A percentile compares a stretch with the other conserved stretches of the same genome.
Conservation (phyloP, 768 basidiomycete species). For the Suillus brevipes region DNA sequence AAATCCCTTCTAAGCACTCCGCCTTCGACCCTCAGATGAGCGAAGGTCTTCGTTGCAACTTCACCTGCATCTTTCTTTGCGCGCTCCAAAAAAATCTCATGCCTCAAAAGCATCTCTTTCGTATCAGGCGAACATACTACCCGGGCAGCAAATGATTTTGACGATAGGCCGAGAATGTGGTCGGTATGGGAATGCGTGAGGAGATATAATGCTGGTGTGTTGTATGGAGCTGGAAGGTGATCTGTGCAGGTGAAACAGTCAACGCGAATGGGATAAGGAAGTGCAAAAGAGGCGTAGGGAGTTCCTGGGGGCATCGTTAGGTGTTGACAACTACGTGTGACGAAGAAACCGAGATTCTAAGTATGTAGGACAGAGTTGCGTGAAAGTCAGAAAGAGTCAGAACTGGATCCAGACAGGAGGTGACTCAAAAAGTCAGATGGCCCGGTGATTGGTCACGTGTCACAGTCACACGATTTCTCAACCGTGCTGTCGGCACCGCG, state of each 20-base stretch:
- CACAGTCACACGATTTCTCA: background rate
- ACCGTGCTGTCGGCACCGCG: background rate
- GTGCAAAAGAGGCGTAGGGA: conserved; percentile 73
- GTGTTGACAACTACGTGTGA: background rate
- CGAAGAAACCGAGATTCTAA: background rate
- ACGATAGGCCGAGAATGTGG: conserved; percentile 75
- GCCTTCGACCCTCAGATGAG: conserved; percentile 67
- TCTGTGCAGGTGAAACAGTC: conserved; percentile 70
- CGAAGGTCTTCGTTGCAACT: conserved; percentile 50
- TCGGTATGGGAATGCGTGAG: conserved; percentile 90
- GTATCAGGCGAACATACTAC: conserved; percentile 83
- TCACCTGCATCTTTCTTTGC: conserved; percentile 29
- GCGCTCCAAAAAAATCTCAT: conserved; percentile 71
- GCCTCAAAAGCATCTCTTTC: conserved; percentile 80
- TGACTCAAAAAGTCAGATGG: background rate
- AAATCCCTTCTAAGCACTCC: conserved; percentile 60
- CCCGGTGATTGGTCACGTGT: background rate
- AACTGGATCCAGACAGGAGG: background rate
- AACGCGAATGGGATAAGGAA: conserved; percentile 82
- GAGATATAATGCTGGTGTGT: conserved; percentile 57
- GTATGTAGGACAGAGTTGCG: background rate
- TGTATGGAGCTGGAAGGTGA: conserved; percentile 31
- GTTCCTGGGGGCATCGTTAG: conserved; percentile 72
- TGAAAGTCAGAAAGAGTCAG: background rate
- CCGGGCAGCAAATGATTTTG: conserved; percentile 68